phyloP scores from a whole-genome alignment of 2,329 filamentous ascomycete species.

The Hymenoscyphus salicellus region DNA sequence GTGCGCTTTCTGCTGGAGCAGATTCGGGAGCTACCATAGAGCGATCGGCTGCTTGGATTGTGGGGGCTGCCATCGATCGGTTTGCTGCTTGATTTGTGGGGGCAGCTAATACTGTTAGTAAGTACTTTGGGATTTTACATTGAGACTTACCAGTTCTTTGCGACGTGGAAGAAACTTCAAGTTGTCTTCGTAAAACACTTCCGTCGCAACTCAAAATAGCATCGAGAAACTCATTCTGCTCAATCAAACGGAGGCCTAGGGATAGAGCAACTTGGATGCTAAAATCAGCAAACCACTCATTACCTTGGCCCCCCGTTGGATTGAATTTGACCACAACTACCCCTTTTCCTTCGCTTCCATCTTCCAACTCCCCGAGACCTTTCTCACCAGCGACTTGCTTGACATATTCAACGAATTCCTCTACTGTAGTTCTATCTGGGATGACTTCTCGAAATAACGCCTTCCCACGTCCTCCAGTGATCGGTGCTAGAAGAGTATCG shows the following conservation, averaged over 20 bases:
- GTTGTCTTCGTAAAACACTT: slow-evolving; percentile 63
- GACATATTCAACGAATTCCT: slow-evolving; percentile 77
- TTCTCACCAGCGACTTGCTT: slow-evolving; percentile 73
- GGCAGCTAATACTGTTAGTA: slow-evolving; percentile 1
- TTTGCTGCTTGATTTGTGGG: background rate
- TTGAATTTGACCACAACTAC: slow-evolving; percentile 76
- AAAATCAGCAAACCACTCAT: slow-evolving; percentile 67
- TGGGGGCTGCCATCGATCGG: background rate
- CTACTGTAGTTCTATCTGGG: slow-evolving; percentile 61
- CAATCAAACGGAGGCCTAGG: slow-evolving; percentile 77
- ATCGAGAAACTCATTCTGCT: slow-evolving; percentile 89
- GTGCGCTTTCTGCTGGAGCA: slow-evolving; percentile 13
- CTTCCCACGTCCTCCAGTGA: slow-evolving; percentile 81
- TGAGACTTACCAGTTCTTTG: slow-evolving; percentile 24
- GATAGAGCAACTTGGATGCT: slow-evolving; percentile 65
- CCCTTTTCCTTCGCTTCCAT: slow-evolving; percentile 63
- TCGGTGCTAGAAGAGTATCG: slow-evolving; percentile 68
- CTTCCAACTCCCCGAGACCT: slow-evolving; percentile 60
- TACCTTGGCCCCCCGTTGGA: slow-evolving; percentile 53
- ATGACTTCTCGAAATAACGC: slow-evolving; percentile 64
- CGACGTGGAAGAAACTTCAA: slow-evolving; percentile 50
- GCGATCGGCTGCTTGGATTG: background rate
- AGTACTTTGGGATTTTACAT: background rate
- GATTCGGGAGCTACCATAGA: background rate
- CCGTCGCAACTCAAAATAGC: slow-evolving; percentile 81